Evolutionary conservation across 2,329 filamentous ascomycete species (phyloP), one percentile per base, ranked within the genome.

Genomic region (Plenodomus tracheiphilus): DNA sequence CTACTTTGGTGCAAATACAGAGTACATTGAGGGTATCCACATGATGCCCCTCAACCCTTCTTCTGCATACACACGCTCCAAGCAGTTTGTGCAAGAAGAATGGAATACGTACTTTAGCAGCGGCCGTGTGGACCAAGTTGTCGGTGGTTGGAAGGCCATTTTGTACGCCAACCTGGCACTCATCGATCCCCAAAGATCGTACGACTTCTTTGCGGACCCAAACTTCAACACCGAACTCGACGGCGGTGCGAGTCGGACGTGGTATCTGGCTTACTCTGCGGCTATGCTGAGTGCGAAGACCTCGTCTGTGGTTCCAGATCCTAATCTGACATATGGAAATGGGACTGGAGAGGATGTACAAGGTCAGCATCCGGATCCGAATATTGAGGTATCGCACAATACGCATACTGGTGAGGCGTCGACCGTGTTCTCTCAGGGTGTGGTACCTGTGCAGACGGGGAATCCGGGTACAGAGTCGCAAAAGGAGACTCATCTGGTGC

Each of bases 121-220:
- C 19, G 85, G 85, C 0, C 82, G 88, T 11, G 84, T 83, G 1
- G 82, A 88, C 45, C 70, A 76, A 0, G 84, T 91, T 4, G 73
- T 77, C 7, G 89, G 88, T 39, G 90, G 91, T 1, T 97, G 94
- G 94, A 89, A 82, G 69, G 89, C 91, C 1, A 85, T 97, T 21
- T 74, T 97, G 19, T 92, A 87, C 64, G 89, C 85, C 22, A 97
- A 94, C 69, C 81, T 90, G 41, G 91, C 90, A 0, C 85, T 92
- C 9, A 80, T 92, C 42, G 83, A 96, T 65, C 86, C 92, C 0
- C 70, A 72, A 45, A 75, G 81, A 3, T 84, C 88, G 10, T 97
- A 85, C 79, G 71, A 82, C 1, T 96, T 91, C 73, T 97, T 99
- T 69, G 80, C 80, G 1, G 76, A 81, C 54, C 67, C 75, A 1